These are phyloP conservation scores for Lycium barbarum DNA, from an alignment of 257 asterid species.

Conservation along the genomic window DNA sequence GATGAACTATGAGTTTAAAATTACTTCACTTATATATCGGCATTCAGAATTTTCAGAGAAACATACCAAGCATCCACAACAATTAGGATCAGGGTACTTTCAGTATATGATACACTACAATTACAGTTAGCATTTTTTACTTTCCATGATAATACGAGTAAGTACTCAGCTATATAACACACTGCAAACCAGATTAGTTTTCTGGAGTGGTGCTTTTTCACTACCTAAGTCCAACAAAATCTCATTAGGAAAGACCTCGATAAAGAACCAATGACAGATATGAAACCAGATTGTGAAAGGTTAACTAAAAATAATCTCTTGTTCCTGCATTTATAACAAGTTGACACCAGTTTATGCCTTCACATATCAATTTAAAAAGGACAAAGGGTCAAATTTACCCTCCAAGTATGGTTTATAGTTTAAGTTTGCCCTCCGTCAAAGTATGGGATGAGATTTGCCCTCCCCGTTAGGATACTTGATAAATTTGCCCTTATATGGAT, in stretches of 20 bases:
- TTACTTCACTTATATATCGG: neutral
- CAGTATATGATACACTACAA: neutral
- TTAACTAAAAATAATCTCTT: neutral
- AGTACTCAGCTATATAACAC: conserved; percentile 6
- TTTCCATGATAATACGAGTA: neutral
- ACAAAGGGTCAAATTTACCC: no score
- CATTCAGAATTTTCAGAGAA: no score
- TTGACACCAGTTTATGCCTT: no score
- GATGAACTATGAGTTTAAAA: neutral
- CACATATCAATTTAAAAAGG: no score
- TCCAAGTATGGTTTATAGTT: no score
- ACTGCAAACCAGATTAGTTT: neutral
- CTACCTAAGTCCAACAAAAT: conserved; percentile 11
- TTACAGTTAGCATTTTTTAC: conserved; percentile 14
- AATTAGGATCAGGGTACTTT: conserved; percentile 13
- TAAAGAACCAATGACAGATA: conserved; percentile 17
- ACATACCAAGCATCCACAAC: neutral
- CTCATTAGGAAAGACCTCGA: neutral
- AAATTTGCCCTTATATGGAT: no score
- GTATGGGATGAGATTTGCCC: no score
- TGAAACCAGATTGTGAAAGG: neutral
- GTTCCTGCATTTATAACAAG: no score
- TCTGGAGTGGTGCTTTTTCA: neutral
- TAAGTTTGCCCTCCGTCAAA: no score
- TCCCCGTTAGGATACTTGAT: no score